A percentile compares a stretch with the other conserved stretches of the same genome.
Evolutionary conservation across 345 rosid species (phyloP).

Genomic region (Microcos paniculata): DNA sequence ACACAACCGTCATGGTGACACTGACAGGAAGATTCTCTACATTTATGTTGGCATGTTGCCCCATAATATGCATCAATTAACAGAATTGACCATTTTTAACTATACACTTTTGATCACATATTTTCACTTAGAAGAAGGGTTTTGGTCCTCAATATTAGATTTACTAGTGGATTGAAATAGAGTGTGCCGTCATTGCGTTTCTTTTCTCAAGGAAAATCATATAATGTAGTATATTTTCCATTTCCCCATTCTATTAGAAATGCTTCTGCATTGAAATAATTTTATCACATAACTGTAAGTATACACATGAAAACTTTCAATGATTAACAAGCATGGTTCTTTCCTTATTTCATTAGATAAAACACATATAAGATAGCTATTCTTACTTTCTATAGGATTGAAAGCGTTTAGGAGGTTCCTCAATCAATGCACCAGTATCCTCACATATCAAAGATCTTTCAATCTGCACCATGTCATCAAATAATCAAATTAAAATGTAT

Average conservation of each 20-base stretch:
- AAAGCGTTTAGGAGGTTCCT: constrained; percentile 57
- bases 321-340: background rate
- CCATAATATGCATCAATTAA: background rate
- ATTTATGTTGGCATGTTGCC: background rate
- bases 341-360: background rate
- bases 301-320: constrained; percentile 1
- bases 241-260: no score
- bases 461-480: constrained; percentile 44
- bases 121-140: background rate
- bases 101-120: background rate
- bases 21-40: background rate
- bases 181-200: no score
- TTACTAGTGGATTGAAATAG: no score
- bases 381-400: constrained; percentile 70
- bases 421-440: constrained; percentile 89
- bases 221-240: no score
- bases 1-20: background rate
- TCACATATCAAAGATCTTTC: constrained; percentile 89
- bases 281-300: background rate
- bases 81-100: background rate
- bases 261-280: no score
- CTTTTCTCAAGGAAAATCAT: no score
- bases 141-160: background rate
- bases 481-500: background rate
- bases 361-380: background rate